Conservation (phyloP, 371 early-diverging fungal genomes). For the Mortierella sp. region DNA sequence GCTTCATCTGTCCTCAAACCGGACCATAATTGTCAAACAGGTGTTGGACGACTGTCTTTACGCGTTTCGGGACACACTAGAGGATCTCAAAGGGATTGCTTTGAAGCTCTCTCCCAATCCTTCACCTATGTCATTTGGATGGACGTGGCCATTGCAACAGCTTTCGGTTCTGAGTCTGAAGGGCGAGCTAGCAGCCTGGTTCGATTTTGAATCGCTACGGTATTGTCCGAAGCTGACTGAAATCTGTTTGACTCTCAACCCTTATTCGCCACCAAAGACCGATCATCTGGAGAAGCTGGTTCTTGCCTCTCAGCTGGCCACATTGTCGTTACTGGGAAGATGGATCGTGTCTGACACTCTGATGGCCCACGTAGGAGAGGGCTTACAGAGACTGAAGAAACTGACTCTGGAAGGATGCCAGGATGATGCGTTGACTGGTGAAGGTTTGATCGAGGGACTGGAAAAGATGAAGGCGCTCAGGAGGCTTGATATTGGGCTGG, state of each 20-base stretch:
- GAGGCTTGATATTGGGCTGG: conserved; percentile 9
- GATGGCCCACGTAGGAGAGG: conserved; percentile 5
- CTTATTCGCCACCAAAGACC: conserved; percentile 24
- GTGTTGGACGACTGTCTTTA: conserved; percentile 27
- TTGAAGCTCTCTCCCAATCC: conserved; percentile 22
- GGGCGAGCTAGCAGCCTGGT: conserved; percentile 39
- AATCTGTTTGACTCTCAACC: conserved; percentile 24
- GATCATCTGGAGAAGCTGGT: conserved; percentile 23
- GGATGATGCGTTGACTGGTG: conserved; percentile 7
- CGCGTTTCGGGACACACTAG: conserved; percentile 37
- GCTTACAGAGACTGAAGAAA: conserved; percentile 3
- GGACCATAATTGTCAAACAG: conserved; percentile 57
- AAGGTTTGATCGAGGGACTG: conserved; percentile 15
- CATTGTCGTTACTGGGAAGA: conserved; percentile 13
- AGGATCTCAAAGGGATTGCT: conserved; percentile 31
- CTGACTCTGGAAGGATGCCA: conserved; percentile 25
- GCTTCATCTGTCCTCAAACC: conserved; percentile 63
- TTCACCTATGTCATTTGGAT: conserved; percentile 25
- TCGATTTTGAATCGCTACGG: conserved; percentile 31
- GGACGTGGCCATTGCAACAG: conserved; percentile 23
- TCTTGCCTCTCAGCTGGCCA: conserved; percentile 14
- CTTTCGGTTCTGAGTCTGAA: conserved; percentile 18
- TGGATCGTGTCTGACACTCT: conserved; percentile 30
- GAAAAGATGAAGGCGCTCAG: conserved; percentile 24
- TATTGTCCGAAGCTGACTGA: conserved; percentile 28